Conservation (phyloP, 768 basidiomycete genomes). For the Trametes villosa region DNA sequence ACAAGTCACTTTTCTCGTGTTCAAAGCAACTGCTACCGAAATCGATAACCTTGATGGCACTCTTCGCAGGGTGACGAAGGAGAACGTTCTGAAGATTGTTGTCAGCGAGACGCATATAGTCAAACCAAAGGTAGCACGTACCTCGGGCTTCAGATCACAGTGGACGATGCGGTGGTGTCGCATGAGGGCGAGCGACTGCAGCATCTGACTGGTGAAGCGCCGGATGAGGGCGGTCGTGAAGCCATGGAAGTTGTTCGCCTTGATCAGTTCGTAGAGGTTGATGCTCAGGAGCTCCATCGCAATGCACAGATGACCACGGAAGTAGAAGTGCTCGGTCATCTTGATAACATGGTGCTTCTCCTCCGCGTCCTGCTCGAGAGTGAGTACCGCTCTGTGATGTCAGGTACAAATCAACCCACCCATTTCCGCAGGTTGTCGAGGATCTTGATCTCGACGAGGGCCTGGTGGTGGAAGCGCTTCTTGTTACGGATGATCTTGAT, state of each 20-base stretch:
- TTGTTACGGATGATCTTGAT: constrained; percentile 99
- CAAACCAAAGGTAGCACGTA: constrained; percentile 39
- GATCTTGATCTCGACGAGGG: constrained; percentile 98
- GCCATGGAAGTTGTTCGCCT: constrained; percentile 98
- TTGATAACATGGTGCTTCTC: constrained; percentile 97
- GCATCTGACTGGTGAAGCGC: constrained; percentile 95
- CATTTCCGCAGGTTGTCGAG: constrained; percentile 96
- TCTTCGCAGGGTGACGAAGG: constrained; percentile 92
- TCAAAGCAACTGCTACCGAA: constrained; percentile 99
- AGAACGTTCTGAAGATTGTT: constrained; percentile 76
- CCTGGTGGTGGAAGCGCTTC: constrained; percentile 98
- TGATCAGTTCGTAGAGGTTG: constrained; percentile 98
- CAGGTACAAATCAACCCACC: constrained; percentile 53
- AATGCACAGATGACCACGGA: constrained; percentile 96
- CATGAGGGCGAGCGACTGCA: constrained; percentile 90
- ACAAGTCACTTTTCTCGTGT: constrained; percentile 88
- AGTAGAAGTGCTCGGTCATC: constrained; percentile 99
- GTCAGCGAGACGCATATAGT: constrained; percentile 8
- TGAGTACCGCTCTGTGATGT: neutral
- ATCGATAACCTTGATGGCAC: constrained; percentile 97
- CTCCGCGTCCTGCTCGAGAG: constrained; percentile 76
- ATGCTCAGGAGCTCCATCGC: constrained; percentile 98
- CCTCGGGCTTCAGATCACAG: constrained; percentile 99
- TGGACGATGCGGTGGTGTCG: constrained; percentile 97
- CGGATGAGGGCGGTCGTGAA: constrained; percentile 95